Base-by-base conservation (phyloP, 2,329 filamentous ascomycete species). In the Plenodomus tracheiphilus region DNA sequence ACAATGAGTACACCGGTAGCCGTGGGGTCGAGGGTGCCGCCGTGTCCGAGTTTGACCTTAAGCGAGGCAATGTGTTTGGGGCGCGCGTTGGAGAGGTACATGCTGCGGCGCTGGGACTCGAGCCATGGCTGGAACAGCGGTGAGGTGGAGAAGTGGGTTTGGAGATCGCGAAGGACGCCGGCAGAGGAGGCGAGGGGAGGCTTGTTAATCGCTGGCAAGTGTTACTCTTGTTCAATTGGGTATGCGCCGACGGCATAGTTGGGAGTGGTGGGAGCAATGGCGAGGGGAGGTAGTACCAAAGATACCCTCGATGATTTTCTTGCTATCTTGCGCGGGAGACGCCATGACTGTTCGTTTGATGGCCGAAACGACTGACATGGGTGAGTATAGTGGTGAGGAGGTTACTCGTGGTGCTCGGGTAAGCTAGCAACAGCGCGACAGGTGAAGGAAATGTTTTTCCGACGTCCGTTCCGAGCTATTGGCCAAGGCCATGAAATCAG, bases 11-110 rank as follows among this genome's bases (percentile, higher is more conserved):
- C 89, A 39, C 94, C 94, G 1, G 92, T 96, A 8, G 94, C 94
- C 64, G 97, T 81, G 20, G 94, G 94, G 68, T 99, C 94, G 16
- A 99, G 82, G 1, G 94, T 99, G 37, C 94, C 94, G 52, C 94
- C 94, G 75, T 99, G 94, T 28, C 94, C 94, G 66, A 97, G 89
- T 78, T 97, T 99, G 61, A 97, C 87, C 54, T 89, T 84, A 22
- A 71, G 60, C 19, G 67, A 65, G 2, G 62, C 58, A 40, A 75
- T 73, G 51, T 86, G 82, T 59, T 81, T 79, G 59, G 81, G 80
- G 68, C 87, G 83, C 49, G 78, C 54, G 18, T 53, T 35, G 77
- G 49, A 81, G 77, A 49, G 75, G 76, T 69, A 89, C 86, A 58
- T 77, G 74, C 15, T 82, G 40, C 77, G 78, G 46, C 78, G 78